Evolutionary conservation across 306 rosid genomes (phyloP), one percentile per base, ranked within the genome.

Genomic region (Carpinus fangiana): DNA sequence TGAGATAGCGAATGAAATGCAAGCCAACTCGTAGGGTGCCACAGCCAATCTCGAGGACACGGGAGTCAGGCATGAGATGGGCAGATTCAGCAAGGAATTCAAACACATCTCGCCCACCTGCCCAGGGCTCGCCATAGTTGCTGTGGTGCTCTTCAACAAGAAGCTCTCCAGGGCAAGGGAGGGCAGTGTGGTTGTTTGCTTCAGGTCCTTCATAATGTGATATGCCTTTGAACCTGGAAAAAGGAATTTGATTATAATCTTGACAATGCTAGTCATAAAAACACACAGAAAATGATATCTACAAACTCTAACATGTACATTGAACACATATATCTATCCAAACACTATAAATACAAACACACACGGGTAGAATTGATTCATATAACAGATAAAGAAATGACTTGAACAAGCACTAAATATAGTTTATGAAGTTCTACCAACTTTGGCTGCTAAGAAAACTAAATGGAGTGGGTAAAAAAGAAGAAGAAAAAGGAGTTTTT

Each of bases 61-160:
- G 79, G 0, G 92, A 89, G 52, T 88, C 78, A 2, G 94, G 92
- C 75, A 28, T 89, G 71, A 94, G 89, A 59, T 87, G 86, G 79
- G 84, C 38, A 52, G 92, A 76, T 75, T 89, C 84, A 18, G 93
- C 97, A 53, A 93, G 92, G 81, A 91, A 93, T 84, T 91, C 98
- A 78, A 87, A 90, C 54, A 91, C 96, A 43, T 92, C 98, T 67
- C 98, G 84, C 78, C 97, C 98, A 5, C 98, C 97, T 9, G 98
- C 98, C 98, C 97, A 94, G 20, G 98, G 97, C 76, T 94, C 98
- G 2, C 97, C 98, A 13, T 94, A 92, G 87, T 94, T 94, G 86
- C 97, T 94, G 77, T 92, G 98, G 79, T 92, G 97, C 89, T 94
- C 89, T 82, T 94, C 98, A 14, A 93, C 97, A 8, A 92, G 92